Percentiles rank a stretch among this genome's conserved stretches.
Evolutionary conservation across 768 basidiomycete species (phyloP).

Genomic region (Phallus indusiatus): DNA sequence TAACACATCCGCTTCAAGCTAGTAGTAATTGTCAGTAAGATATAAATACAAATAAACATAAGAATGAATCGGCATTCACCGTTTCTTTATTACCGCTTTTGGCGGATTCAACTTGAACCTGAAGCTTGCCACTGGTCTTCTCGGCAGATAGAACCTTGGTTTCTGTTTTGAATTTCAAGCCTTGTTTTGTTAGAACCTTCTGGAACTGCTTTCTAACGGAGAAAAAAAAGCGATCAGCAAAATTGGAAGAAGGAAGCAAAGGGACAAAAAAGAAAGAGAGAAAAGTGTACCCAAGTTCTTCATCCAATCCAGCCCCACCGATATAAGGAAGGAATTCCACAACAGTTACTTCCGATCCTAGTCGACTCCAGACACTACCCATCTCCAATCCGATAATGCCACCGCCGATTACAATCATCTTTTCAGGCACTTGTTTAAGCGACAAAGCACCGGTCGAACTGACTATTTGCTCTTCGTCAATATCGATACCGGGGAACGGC

Average conservation of each 20-base stretch:
- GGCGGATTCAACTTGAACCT: slow-evolving; percentile 78
- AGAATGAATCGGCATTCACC: slow-evolving; percentile 32
- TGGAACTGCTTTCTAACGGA: slow-evolving; percentile 82
- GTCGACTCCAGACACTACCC: slow-evolving; percentile 94
- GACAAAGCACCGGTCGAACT: slow-evolving; percentile 89
- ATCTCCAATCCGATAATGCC: slow-evolving; percentile 97
- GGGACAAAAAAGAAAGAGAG: not conserved
- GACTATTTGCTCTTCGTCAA: slow-evolving; percentile 96
- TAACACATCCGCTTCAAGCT: slow-evolving; percentile 90
- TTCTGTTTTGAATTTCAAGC: slow-evolving; percentile 95
- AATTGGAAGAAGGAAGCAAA: not conserved
- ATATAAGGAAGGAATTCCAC: slow-evolving; percentile 92
- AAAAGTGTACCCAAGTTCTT: slow-evolving; percentile 74
- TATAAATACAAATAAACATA: not conserved
- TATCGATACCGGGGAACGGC: slow-evolving; percentile 91
- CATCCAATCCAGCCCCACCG: slow-evolving; percentile 92
- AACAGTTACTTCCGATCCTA: slow-evolving; percentile 93
- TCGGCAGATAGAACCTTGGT: slow-evolving; percentile 89
- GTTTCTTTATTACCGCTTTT: slow-evolving; percentile 91
- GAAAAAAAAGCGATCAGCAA: not conserved
- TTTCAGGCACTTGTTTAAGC: slow-evolving; percentile 83
- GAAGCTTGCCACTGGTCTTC: slow-evolving; percentile 79
- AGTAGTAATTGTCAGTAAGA: slow-evolving; percentile 2
- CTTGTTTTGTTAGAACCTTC: slow-evolving; percentile 81
- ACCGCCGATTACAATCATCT: slow-evolving; percentile 96